Conservation (phyloP, 768 basidiomycete genomes). For the Lactifluus echinatus region DNA sequence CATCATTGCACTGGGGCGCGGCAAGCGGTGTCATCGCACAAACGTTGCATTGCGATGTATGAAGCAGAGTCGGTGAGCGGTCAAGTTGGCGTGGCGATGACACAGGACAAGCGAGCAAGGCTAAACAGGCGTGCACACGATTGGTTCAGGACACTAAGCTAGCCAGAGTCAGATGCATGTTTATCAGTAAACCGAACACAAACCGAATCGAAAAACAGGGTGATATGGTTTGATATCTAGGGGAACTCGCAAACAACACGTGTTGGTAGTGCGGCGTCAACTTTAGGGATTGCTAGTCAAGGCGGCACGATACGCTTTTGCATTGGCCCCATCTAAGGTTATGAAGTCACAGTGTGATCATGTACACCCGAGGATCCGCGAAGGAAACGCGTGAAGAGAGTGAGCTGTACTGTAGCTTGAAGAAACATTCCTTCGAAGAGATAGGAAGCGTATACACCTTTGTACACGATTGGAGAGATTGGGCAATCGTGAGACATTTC, state of each 20-base stretch:
- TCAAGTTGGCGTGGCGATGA: not conserved
- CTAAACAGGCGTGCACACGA: no score
- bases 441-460: no score
- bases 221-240: no score
- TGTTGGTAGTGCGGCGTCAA: not conserved
- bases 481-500: no score
- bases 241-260: not conserved
- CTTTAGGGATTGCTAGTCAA: not conserved
- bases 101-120: no score
- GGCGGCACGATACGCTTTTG: not conserved
- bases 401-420: no score
- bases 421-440: no score
- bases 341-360: not conserved
- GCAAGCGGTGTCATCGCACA: not conserved
- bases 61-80: not conserved
- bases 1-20: not conserved
- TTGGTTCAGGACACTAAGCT: no score
- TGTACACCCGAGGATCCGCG: not conserved
- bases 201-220: not conserved
- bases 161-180: not conserved
- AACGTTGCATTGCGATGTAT: not conserved
- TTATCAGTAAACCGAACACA: not conserved
- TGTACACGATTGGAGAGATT: no score
- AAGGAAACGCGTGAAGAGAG: not conserved
- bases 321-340: not conserved